These are phyloP conservation scores for Boletus subcaerulescens DNA, from an alignment of 768 basidiomycete species.

Conservation along the genomic window DNA sequence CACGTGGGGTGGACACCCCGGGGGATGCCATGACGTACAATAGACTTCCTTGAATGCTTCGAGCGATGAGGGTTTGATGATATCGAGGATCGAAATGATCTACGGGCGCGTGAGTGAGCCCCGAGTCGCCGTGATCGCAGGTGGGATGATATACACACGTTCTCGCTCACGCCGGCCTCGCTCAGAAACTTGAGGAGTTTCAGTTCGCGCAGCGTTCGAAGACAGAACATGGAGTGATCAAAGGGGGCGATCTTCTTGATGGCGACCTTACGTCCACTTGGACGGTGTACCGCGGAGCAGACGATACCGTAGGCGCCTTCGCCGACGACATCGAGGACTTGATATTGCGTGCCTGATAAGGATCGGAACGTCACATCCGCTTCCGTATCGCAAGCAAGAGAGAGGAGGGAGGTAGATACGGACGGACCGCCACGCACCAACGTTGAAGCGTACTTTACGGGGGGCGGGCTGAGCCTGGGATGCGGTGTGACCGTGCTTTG, in stretches of 20 bases:
- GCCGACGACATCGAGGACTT: slow-evolving; percentile 83
- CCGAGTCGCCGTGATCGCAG: background rate
- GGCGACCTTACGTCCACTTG: slow-evolving; percentile 88
- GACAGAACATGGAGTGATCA: slow-evolving; percentile 93
- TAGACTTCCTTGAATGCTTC: slow-evolving; percentile 90
- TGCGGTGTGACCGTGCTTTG: slow-evolving; percentile 47
- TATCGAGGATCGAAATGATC: slow-evolving; percentile 90
- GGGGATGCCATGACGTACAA: slow-evolving; percentile 39
- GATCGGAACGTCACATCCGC: background rate
- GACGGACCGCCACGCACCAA: slow-evolving; percentile 45
- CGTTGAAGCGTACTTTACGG: slow-evolving; percentile 86
- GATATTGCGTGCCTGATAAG: slow-evolving; percentile 67
- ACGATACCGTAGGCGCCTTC: slow-evolving; percentile 96
- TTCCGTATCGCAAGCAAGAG: background rate
- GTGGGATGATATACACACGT: slow-evolving; percentile 44
- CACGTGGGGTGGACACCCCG: background rate
- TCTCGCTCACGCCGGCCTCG: slow-evolving; percentile 87
- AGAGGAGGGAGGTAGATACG: background rate
- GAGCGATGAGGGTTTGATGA: slow-evolving; percentile 75
- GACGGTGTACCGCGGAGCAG: slow-evolving; percentile 85
- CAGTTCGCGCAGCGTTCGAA: slow-evolving; percentile 85
- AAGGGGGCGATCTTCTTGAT: slow-evolving; percentile 97
- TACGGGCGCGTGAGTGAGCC: slow-evolving; percentile 26
- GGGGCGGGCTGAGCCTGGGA: slow-evolving; percentile 54
- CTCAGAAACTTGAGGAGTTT: slow-evolving; percentile 81